Percentiles rank a stretch among this genome's conserved stretches.
These are phyloP conservation scores for Pythium monospermum DNA, from an alignment of 352 stramenopile species.

Conservation along the genomic window DNA sequence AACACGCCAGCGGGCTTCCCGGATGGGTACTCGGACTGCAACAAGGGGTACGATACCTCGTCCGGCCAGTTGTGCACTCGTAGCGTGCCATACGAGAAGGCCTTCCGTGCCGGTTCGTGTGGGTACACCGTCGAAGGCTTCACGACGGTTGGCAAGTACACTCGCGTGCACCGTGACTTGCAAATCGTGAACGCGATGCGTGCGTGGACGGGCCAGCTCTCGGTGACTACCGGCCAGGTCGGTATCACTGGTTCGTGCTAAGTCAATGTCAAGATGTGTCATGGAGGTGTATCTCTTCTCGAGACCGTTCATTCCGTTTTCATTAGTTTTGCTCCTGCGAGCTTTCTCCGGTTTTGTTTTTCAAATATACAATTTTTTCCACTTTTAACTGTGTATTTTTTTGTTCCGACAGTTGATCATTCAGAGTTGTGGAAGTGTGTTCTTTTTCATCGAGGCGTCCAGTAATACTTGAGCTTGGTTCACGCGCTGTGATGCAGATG, in stretches of 20 bases:
- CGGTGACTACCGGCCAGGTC: constrained; percentile 29
- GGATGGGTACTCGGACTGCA: constrained; percentile 25
- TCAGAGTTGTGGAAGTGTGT: too few relatives aligned
- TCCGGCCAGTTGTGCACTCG: constrained; percentile 26
- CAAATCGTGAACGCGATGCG: constrained; percentile 61
- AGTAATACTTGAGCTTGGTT: too few relatives aligned
- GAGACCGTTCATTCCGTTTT: too few relatives aligned
- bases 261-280: too few relatives aligned
- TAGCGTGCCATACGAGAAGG: constrained; percentile 45
- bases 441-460: too few relatives aligned
- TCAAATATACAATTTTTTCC: too few relatives aligned
- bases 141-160: constrained; percentile 13
- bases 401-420: too few relatives aligned
- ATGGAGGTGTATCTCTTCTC: too few relatives aligned
- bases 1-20: constrained; percentile 33
- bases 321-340: too few relatives aligned
- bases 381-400: too few relatives aligned
- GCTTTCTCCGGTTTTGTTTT: too few relatives aligned
- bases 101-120: constrained; percentile 38
- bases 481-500: too few relatives aligned
- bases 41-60: constrained; percentile 26
- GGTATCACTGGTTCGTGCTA: constrained; percentile 31
- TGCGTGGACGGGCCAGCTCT: constrained; percentile 21
- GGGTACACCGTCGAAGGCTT: constrained; percentile 40
- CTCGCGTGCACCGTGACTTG: constrained; percentile 57